Base-by-base conservation (phyloP, 2,329 filamentous ascomycete species). In the Alternaria hordeiaustralica region DNA sequence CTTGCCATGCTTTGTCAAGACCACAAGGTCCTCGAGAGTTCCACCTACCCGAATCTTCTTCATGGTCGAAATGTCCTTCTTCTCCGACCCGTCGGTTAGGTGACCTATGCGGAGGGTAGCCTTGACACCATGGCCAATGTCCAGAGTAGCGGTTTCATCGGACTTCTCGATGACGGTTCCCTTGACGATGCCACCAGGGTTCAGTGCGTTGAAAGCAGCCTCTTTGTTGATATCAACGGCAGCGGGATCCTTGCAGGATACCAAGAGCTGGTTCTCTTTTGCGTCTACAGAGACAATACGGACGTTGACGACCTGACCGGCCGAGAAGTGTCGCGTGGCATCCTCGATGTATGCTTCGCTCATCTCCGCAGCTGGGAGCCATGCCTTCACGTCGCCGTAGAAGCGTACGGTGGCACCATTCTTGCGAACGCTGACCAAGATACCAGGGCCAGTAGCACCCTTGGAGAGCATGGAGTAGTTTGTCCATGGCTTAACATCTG, bases 271-370 rank as follows among this genome's bases (percentile, higher is more conserved):
- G 64, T 87, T 85, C 43, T 87, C 84, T 61, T 91, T 88, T 1
- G 89, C 83, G 71, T 97, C 89, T 54, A 97, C 89, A 54, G 90
- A 92, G 33, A 97, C 81, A n/a, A 96, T 89, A 74, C 95, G 92
- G 20, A 97, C 92, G 73, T 89, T 96, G 69, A 99, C 91, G 2
- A 97, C 95, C 78, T 99, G 96, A 1, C 96, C 96, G 46, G 89
- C 82, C 36, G 91, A 89, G 83, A 99, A 99, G 80, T 98, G 94
- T 74, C 96, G 90, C 49, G 88, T 88, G 5, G 96, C 94, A 74
- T 97, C 92, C 70, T 91, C 88, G 74, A 99, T 97, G 76, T 91
- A 97, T 11, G 94, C 94, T 78, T 99, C 96, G 78, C 96, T 98
- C 96, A 99, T 99, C 81, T 99, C 95, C 1, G 92, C 92, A 1